Conservation (phyloP, 1,139 yeast species). For the Yamadazyma jaroonii region DNA sequence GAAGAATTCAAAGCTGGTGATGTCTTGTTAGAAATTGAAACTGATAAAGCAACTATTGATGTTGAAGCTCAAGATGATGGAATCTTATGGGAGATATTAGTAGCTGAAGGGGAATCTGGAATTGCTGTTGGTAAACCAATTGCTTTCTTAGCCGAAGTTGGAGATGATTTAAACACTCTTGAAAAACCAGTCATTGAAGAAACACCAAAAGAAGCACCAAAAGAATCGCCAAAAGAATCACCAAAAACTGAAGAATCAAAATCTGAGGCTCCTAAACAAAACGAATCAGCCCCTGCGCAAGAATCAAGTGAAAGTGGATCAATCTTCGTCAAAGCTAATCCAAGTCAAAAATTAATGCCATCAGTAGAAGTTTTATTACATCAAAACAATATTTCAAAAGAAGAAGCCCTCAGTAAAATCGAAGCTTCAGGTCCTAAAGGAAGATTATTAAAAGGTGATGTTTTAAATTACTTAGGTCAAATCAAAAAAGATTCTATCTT, state of each 20-base stretch:
- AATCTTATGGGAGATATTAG: conserved; percentile 71
- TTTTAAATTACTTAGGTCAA: conserved; percentile 75
- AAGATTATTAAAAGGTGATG: conserved; percentile 85
- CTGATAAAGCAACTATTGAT: conserved; percentile 90
- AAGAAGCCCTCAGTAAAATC: conserved; percentile 69
- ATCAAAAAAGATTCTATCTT: conserved; percentile 48
- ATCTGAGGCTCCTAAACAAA: conserved; percentile 12
- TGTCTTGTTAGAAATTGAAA: conserved; percentile 82
- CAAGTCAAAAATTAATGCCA: conserved; percentile 69
- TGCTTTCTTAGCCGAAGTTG: conserved; percentile 84
- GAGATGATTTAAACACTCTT: conserved; percentile 69
- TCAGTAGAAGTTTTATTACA: conserved; percentile 71
- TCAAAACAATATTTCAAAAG: conserved; percentile 57
- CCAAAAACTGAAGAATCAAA: conserved; percentile 12
- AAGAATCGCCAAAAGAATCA: conserved; percentile 5
- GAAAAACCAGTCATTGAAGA: conserved; percentile 50
- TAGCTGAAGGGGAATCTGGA: conserved; percentile 69
- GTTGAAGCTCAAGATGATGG: conserved; percentile 97
- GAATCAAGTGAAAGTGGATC: conserved; percentile 11
- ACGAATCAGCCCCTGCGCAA: conserved; percentile 14
- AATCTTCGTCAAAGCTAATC: conserved; percentile 49
- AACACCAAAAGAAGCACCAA: conserved; percentile 11
- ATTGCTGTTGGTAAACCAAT: conserved; percentile 87
- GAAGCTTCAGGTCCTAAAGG: conserved; percentile 90
- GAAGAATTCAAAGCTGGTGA: conserved; percentile 81